Percentiles rank a stretch among this genome's conserved stretches.
Evolutionary conservation across 2,329 filamentous ascomycete species (phyloP).

Genomic region (Bipolaris cookei): DNA sequence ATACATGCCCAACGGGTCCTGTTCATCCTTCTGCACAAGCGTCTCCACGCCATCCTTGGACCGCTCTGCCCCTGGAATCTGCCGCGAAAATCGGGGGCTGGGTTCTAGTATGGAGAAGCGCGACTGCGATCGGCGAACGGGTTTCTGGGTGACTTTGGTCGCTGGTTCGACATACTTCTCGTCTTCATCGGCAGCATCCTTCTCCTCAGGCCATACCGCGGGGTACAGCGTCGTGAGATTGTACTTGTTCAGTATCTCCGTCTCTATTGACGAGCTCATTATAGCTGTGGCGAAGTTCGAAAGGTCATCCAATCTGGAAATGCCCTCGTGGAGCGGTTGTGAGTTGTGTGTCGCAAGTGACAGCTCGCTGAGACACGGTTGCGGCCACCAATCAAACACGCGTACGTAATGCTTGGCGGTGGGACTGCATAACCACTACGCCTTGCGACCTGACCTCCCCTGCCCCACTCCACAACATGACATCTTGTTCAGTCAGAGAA

Average conservation of each 20-base stretch:
- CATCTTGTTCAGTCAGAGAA: neutral
- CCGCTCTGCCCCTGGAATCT: slow-evolving; percentile 71
- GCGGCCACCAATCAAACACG: slow-evolving; percentile 34
- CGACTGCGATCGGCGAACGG: slow-evolving; percentile 68
- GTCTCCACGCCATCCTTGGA: slow-evolving; percentile 73
- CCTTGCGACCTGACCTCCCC: neutral
- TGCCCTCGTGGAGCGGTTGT: slow-evolving; percentile 6
- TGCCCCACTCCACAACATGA: neutral
- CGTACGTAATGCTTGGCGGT: slow-evolving; percentile 17
- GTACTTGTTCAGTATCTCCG: slow-evolving; percentile 86
- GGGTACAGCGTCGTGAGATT: slow-evolving; percentile 80
- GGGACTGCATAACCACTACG: neutral
- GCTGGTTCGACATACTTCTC: slow-evolving; percentile 58
- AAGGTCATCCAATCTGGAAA: slow-evolving; percentile 1
- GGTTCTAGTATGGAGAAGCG: slow-evolving; percentile 85
- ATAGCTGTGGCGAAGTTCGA: slow-evolving; percentile 12
- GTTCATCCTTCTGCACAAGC: slow-evolving; percentile 86
- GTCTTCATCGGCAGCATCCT: slow-evolving; percentile 70
- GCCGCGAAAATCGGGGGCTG: slow-evolving; percentile 71
- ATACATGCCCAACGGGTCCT: slow-evolving; percentile 85
- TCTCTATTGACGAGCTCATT: slow-evolving; percentile 58
- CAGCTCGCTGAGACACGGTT: slow-evolving; percentile 28
- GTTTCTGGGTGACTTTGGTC: slow-evolving; percentile 29
- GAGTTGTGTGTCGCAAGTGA: slow-evolving; percentile 19
- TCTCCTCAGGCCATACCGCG: slow-evolving; percentile 83